phyloP scores from a whole-genome alignment of 208 protist genomes.

The Leishmania guyanensis region DNA sequence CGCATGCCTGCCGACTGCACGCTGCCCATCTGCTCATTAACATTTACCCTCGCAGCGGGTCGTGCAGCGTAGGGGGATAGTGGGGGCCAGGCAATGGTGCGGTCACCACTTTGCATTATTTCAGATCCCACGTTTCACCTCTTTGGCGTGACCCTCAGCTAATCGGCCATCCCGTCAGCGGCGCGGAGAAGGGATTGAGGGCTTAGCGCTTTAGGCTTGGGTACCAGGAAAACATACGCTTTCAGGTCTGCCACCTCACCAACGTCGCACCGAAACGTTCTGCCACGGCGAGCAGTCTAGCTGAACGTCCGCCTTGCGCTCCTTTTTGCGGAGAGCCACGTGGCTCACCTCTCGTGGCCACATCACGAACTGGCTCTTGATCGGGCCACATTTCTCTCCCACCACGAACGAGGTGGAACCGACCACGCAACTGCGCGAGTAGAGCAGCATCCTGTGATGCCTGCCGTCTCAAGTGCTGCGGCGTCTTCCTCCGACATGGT shows the following conservation, averaged over 20 bases:
- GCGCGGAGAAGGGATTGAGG: too few relatives aligned
- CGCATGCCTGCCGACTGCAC: too few relatives aligned
- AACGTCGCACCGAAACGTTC: neutral
- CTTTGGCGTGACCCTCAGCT: too few relatives aligned
- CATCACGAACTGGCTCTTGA: neutral
- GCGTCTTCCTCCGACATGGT: neutral
- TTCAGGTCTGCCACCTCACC: neutral
- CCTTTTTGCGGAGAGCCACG: neutral
- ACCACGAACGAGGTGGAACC: neutral
- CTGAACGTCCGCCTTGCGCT: neutral
- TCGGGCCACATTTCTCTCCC: neutral
- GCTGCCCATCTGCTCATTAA: too few relatives aligned
- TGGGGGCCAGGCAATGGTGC: too few relatives aligned
- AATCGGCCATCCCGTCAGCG: too few relatives aligned
- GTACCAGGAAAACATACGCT: neutral
- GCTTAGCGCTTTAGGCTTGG: too few relatives aligned
- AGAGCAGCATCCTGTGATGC: neutral
- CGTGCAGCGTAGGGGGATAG: too few relatives aligned
- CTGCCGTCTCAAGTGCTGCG: neutral
- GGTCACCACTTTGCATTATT: too few relatives aligned
- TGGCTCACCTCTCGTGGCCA: neutral
- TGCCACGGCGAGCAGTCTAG: too few relatives aligned
- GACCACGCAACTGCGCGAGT: neutral
- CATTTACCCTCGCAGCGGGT: too few relatives aligned
- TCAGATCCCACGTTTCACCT: too few relatives aligned